Evolutionary conservation across 2,329 filamentous ascomycete species (phyloP).

Genomic region (Colletotrichum gigasporum): DNA sequence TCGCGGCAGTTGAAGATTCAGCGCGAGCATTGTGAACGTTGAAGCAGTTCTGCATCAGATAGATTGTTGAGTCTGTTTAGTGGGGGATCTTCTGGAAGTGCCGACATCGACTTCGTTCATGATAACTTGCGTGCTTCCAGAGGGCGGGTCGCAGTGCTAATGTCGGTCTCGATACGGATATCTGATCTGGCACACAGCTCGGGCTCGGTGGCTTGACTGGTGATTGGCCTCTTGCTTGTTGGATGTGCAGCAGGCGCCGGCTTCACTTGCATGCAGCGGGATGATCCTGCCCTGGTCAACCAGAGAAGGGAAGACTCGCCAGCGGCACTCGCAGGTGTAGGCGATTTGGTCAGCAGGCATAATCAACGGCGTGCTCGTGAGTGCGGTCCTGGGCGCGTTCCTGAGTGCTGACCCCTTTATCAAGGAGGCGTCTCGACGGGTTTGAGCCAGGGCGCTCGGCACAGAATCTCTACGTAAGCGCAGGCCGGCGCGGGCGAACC

Average conservation of each 20-base stretch:
- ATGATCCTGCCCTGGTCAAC: background rate
- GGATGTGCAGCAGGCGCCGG: background rate
- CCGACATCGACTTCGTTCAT: conserved; percentile 13
- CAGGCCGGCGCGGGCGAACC: background rate
- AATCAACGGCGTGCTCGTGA: background rate
- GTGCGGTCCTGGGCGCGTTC: no score
- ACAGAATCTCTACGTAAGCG: background rate
- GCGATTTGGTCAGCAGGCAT: background rate
- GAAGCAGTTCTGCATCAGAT: background rate
- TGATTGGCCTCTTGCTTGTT: background rate
- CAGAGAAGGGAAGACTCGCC: background rate
- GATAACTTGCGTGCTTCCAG: conserved; percentile 1
- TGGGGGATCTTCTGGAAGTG: conserved; percentile 16
- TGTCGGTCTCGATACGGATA: background rate
- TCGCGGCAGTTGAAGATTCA: background rate
- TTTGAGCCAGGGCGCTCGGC: background rate
- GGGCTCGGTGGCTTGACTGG: conserved; percentile 10
- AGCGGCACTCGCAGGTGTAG: background rate
- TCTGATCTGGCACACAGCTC: no score
- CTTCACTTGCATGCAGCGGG: conserved; percentile 16
- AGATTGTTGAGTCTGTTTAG: conserved; percentile 20
- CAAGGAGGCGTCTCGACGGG: background rate
- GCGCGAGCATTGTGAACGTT: background rate
- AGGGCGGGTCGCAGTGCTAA: background rate
- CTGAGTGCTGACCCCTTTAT: background rate